Conservation (phyloP, 257 asterid species). For the Phtheirospermum japonicum region DNA sequence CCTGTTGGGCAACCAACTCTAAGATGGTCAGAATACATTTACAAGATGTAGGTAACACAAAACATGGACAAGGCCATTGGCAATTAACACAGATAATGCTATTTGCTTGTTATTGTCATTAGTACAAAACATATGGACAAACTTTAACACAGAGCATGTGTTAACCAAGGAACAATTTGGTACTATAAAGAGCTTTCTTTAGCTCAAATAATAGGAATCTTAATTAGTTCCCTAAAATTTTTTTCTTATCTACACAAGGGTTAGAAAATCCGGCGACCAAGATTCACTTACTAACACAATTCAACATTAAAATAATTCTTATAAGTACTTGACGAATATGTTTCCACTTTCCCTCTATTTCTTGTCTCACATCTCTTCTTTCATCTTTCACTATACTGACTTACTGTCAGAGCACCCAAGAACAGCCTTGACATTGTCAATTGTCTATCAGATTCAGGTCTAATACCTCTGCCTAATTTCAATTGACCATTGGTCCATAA, state of each 20-base stretch:
- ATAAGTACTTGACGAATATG: background rate
- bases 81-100: background rate
- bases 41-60: slow-evolving; percentile 14
- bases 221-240: no score
- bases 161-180: background rate
- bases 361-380: background rate
- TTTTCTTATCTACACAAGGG: no score
- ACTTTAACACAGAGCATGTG: background rate
- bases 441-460: no score
- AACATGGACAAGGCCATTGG: slow-evolving; percentile 16
- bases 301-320: background rate
- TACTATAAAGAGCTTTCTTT: background rate
- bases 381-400: background rate
- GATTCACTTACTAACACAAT: background rate
- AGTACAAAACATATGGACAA: slow-evolving; percentile 1
- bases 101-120: background rate
- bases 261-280: no score
- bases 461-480: no score
- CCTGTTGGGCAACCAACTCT: slow-evolving; percentile 51
- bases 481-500: no score
- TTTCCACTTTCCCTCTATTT: background rate
- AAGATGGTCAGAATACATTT: slow-evolving; percentile 29
- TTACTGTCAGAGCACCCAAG: no score
- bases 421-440: no score
- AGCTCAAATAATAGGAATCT: background rate